A percentile compares a stretch with the other conserved stretches of the same genome.
Conservation (phyloP, 73 alveolate genomes). For the Tetrahymena borealis region DNA sequence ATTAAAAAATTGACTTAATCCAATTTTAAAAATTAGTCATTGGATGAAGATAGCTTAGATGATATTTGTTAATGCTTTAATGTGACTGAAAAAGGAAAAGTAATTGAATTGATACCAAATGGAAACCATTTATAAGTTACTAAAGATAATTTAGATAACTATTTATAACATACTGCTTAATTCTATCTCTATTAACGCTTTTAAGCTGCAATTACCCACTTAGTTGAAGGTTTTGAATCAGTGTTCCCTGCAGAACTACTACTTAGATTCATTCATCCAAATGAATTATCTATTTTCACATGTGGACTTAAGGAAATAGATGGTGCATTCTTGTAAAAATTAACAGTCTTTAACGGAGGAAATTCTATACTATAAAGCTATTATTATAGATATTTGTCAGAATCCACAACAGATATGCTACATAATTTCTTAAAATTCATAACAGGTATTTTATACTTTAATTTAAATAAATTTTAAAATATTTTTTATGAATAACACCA, state of each 20-base stretch:
- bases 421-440: slow-evolving; percentile 35
- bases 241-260: slow-evolving; percentile 6
- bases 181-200: not conserved
- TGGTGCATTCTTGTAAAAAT: not conserved
- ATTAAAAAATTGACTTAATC: too few relatives aligned
- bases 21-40: not conserved
- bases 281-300: slow-evolving; percentile 21
- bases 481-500: not conserved
- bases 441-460: not conserved
- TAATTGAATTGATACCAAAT: slow-evolving; percentile 4
- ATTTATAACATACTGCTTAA: slow-evolving; percentile 14
- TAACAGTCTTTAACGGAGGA: slow-evolving; percentile 12
- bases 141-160: slow-evolving; percentile 6
- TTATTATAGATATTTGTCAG: slow-evolving; percentile 13
- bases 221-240: slow-evolving; percentile 23
- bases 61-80: not conserved
- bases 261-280: slow-evolving; percentile 10
- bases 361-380: not conserved
- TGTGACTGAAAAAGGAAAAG: not conserved
- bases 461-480: not conserved
- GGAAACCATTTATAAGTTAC: slow-evolving; percentile 5
- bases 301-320: slow-evolving; percentile 22
- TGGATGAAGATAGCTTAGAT: not conserved
- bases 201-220: not conserved
- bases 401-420: slow-evolving; percentile 4